phyloP scores from a whole-genome alignment of 176 grass and related monocot species.

The Tillandsia fasciculata region DNA sequence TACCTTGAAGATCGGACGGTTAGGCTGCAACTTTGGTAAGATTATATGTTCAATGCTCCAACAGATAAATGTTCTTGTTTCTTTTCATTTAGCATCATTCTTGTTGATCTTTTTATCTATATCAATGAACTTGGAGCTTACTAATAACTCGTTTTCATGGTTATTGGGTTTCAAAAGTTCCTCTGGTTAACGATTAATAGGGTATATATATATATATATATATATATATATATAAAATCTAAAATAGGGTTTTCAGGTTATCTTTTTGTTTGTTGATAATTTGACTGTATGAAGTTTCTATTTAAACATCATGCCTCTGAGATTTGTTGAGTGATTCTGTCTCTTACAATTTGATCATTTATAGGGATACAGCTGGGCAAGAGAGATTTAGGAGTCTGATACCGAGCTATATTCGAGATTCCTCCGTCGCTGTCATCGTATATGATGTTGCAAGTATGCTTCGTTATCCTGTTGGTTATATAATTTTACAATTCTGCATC shows the following conservation, averaged over 20 bases:
- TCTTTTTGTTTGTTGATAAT: not conserved
- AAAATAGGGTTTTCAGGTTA: no score
- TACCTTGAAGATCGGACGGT: conserved; percentile 59
- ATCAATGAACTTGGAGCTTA: no score
- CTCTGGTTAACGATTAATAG: no score
- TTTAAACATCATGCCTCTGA: not conserved
- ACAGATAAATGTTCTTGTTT: no score
- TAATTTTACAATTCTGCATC: not conserved
- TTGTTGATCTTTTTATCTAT: no score
- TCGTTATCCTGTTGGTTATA: not conserved
- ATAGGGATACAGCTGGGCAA: conserved; percentile 71
- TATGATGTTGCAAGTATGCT: conserved; percentile 40
- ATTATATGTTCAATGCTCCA: not conserved
- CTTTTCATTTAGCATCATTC: no score
- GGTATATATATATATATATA: no score
- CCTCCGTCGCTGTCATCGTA: conserved; percentile 28
- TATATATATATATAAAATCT: no score
- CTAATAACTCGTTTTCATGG: no score
- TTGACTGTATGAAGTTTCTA: not conserved
- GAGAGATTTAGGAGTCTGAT: conserved; percentile 72
- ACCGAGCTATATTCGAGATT: conserved; percentile 71
- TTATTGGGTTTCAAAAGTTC: no score
- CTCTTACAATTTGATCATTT: conserved; percentile 9
- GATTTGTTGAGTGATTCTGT: not conserved
- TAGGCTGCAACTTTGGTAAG: conserved; percentile 56